Conservation (phyloP, 1,284 basidiomycete genomes). For the Boletus calvinii region DNA sequence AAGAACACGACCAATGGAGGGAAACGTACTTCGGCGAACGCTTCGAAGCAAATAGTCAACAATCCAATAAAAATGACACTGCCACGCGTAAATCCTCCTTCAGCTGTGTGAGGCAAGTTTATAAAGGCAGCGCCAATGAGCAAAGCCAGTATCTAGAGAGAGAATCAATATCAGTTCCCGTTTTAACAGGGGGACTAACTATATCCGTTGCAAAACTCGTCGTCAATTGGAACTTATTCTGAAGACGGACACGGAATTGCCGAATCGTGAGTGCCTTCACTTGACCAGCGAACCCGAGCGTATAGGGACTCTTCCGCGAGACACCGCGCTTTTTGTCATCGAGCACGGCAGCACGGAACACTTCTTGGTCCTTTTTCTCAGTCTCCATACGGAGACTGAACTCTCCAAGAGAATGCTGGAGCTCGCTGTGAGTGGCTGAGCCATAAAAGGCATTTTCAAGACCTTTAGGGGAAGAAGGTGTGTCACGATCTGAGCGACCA, state of each 20-base stretch:
- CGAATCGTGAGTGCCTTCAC: constrained; percentile 70
- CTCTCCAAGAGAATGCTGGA: constrained; percentile 53
- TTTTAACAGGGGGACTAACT: constrained; percentile 34
- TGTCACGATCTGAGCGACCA: constrained; percentile 60
- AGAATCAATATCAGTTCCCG: not conserved
- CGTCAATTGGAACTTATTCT: constrained; percentile 81
- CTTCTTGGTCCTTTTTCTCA: constrained; percentile 66
- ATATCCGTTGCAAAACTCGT: constrained; percentile 65
- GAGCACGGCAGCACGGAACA: constrained; percentile 73
- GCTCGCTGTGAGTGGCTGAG: constrained; percentile 51
- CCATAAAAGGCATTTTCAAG: constrained; percentile 70
- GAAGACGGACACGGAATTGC: constrained; percentile 74
- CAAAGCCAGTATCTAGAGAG: constrained; percentile 51
- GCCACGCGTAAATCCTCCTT: constrained; percentile 85
- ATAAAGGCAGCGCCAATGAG: constrained; percentile 78
- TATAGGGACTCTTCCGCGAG: constrained; percentile 84
- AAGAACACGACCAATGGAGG: constrained; percentile 3
- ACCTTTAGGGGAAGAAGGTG: constrained; percentile 71
- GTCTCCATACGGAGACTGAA: constrained; percentile 68
- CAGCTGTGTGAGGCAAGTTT: constrained; percentile 68
- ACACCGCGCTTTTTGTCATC: constrained; percentile 85
- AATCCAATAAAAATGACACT: constrained; percentile 79
- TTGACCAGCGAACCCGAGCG: constrained; percentile 76
- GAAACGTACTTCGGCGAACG: constrained; percentile 65
- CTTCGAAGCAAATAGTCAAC: constrained; percentile 73